These are phyloP conservation scores for Isoetes taiwanensis DNA, from an alignment of 75 land plant genomes.

Conservation along the genomic window DNA sequence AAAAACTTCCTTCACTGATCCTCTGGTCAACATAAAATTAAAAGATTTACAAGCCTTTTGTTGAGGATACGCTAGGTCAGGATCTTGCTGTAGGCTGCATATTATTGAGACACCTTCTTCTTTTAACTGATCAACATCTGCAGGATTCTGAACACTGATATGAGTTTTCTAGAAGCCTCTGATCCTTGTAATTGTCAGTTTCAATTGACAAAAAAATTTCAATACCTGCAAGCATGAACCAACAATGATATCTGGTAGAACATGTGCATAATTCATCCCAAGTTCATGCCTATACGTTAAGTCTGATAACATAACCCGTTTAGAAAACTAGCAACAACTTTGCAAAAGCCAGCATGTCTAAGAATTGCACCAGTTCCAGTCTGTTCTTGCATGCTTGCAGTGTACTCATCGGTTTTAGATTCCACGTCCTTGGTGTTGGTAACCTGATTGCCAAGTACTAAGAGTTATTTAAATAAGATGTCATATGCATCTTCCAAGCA, in stretches of 20 bases:
- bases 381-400: too few relatives aligned
- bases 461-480: too few relatives aligned
- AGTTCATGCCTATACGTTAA: constrained; percentile 89
- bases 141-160: constrained; percentile 47
- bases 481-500: too few relatives aligned
- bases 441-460: too few relatives aligned
- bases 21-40: too few relatives aligned
- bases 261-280: constrained; percentile 89
- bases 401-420: too few relatives aligned
- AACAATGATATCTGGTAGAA: constrained; percentile 86
- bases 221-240: constrained; percentile 93
- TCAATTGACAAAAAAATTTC: neutral
- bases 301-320: too few relatives aligned
- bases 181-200: neutral
- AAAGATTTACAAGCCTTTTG: neutral
- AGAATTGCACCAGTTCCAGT: too few relatives aligned
- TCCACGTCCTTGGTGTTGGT: too few relatives aligned
- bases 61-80: constrained; percentile 91
- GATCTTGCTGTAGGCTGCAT: constrained; percentile 82
- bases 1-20: too few relatives aligned
- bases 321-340: too few relatives aligned
- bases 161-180: neutral
- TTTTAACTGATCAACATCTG: constrained; percentile 81
- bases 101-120: constrained; percentile 68
- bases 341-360: too few relatives aligned